Base-by-base conservation (phyloP, 495 filamentous ascomycete genomes). In the Lasiosphaeria hispida region DNA sequence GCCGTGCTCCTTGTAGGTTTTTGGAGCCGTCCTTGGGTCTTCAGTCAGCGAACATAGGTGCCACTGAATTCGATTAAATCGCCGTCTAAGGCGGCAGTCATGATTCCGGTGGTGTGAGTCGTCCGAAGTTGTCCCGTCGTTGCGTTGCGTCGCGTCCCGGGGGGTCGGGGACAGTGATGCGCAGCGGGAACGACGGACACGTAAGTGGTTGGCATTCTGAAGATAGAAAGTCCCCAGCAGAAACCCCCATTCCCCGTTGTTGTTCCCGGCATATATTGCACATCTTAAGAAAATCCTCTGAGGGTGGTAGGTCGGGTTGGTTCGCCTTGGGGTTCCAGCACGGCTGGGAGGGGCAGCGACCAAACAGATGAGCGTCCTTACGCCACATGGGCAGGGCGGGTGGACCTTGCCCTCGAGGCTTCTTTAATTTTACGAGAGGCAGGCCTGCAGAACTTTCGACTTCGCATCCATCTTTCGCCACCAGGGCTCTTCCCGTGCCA, bases 261-360 rank as follows among this genome's bases (percentile, higher is more conserved):
- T 44, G n/a, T 65, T 67, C 63, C 43, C 37, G 53, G 48, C 40
- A 65, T 73, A 75, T 75, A 76, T 64, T 61, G 73, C 73, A 72
- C 73, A 74, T 76, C 73, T 70, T 76, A 76, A 73, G 72, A 62
- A 71, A 69, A 74, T 73, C 72, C 58, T 63, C 11, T 39, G 11
- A 19, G 0, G 33, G 33, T 51, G 50, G 34, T 5, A 23, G 43
- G 33, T 18, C 36, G 45, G 45, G 45, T 56, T 48, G 37, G 40
- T 8, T 18, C 7, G 43, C 8, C 8, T 17, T n/a, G 10, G 10
- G 13, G 42, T 18, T 19, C 18, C 14, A 53, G 15, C 47, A 37
- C 18, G 18, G 23, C 36, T 49, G 18, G 1, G n/a, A 30, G 13
- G 1, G 30, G 11, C 14, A 53, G 50, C 48, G 43, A 30, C 23